phyloP scores from a whole-genome alignment of 305 asterid species.

The Solanum hybrid region DNA sequence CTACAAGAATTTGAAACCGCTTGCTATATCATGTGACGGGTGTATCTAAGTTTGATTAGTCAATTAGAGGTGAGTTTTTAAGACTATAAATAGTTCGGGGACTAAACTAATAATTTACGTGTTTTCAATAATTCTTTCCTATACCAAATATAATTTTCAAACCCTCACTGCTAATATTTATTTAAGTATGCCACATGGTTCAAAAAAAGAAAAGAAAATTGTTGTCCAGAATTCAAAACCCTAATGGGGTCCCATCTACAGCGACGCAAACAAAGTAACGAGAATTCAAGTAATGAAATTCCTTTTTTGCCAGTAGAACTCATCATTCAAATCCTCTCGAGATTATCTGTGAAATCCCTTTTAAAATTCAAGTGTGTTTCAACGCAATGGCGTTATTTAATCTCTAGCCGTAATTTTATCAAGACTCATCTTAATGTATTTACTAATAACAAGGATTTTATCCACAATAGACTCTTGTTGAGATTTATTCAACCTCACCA shows the following conservation, averaged over 20 bases:
- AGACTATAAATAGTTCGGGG: too few species aligned
- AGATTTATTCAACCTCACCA: background rate
- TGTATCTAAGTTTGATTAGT: too few species aligned
- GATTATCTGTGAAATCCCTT: background rate
- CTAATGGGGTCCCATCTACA: background rate
- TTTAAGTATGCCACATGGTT: too few species aligned
- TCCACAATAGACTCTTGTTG: background rate
- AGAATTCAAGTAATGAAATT: background rate
- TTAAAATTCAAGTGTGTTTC: background rate
- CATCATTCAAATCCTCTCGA: background rate
- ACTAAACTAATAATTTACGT: too few species aligned
- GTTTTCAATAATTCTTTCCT: too few species aligned
- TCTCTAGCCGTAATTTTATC: background rate
- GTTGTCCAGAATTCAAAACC: background rate
- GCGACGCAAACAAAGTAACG: background rate
- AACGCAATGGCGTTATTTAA: background rate
- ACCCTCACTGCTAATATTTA: too few species aligned
- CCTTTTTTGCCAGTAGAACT: background rate
- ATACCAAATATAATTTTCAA: too few species aligned
- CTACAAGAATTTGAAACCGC: too few species aligned
- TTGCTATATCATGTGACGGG: too few species aligned
- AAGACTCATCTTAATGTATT: background rate
- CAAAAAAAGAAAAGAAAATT: too few species aligned
- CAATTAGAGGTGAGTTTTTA: too few species aligned
- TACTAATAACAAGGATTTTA: background rate